These are phyloP conservation scores for Populus tremula DNA, from an alignment of 345 rosid species.

Conservation along the genomic window DNA sequence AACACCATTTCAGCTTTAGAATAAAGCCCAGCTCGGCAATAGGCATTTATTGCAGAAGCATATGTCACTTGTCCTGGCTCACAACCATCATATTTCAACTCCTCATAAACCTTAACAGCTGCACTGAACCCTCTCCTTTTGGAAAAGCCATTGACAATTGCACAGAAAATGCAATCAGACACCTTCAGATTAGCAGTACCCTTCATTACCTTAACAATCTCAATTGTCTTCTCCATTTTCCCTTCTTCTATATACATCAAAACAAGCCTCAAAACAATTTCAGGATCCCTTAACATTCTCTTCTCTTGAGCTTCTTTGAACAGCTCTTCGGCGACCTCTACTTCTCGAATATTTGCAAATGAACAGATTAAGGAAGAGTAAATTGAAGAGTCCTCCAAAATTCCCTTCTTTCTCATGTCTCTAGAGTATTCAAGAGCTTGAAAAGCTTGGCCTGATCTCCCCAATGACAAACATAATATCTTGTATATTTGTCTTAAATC, in stretches of 20 bases:
- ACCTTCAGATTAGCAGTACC: conserved; percentile 37
- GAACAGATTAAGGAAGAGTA: conserved; percentile 56
- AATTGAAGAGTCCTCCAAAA: conserved; percentile 39
- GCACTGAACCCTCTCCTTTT: conserved; percentile 58
- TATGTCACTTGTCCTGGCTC: conserved; percentile 88
- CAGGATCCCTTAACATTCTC: conserved; percentile 59
- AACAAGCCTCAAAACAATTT: conserved; percentile 64
- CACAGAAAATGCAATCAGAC: conserved; percentile 73
- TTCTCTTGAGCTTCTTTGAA: conserved; percentile 58
- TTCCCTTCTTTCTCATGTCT: conserved; percentile 55
- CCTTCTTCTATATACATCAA: conserved; percentile 68
- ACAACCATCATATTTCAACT: conserved; percentile 45
- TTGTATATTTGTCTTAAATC: conserved; percentile 36
- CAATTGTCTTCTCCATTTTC: conserved; percentile 52
- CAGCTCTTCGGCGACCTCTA: conserved; percentile 46
- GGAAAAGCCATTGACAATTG: conserved; percentile 65
- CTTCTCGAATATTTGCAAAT: conserved; percentile 43
- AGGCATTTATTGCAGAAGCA: conserved; percentile 65
- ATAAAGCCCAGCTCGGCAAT: conserved; percentile 53
- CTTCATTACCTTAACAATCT: conserved; percentile 57
- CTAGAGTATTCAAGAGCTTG: conserved; percentile 60
- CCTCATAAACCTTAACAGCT: conserved; percentile 50
- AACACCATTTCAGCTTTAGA: conserved; percentile 60
- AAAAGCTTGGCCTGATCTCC: conserved; percentile 55
- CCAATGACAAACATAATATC: conserved; percentile 50